Percentiles rank a stretch among this genome's conserved stretches.
These are phyloP conservation scores for Lactifluus echinatus DNA, from an alignment of 768 basidiomycete genomes.

Conservation along the genomic window DNA sequence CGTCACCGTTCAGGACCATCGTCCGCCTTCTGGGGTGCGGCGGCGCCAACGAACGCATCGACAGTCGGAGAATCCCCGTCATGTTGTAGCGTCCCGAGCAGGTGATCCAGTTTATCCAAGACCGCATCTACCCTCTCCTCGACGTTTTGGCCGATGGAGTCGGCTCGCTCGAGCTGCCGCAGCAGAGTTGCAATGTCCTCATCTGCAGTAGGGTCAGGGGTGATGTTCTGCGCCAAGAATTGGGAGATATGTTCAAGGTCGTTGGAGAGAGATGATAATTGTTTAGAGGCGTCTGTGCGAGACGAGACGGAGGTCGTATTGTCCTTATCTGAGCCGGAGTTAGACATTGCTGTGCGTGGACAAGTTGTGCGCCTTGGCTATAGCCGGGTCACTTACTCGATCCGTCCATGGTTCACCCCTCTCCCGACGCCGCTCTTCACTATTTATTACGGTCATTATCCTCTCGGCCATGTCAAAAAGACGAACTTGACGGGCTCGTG, in stretches of 20 bases:
- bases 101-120: slow-evolving; percentile 46
- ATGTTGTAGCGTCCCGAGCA: slow-evolving; percentile 40
- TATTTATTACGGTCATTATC: slow-evolving; percentile 8
- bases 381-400: not conserved
- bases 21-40: not conserved
- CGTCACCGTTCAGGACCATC: not conserved
- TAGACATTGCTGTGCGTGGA: not conserved
- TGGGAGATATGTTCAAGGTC: slow-evolving; percentile 31
- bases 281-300: not conserved
- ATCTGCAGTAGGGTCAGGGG: slow-evolving; percentile 29
- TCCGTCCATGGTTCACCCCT: slow-evolving; percentile 13
- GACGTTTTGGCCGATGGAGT: slow-evolving; percentile 50
- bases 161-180: slow-evolving; percentile 45
- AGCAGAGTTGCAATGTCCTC: slow-evolving; percentile 44
- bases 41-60: not conserved
- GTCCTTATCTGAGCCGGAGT: slow-evolving; percentile 1
- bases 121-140: slow-evolving; percentile 56
- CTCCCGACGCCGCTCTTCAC: slow-evolving; percentile 18
- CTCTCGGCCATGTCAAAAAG: slow-evolving; percentile 13
- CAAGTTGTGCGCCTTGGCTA: not conserved
- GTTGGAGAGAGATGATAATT: slow-evolving; percentile 24
- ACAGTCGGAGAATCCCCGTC: slow-evolving; percentile 8
- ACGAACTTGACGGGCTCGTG: slow-evolving; percentile 11
- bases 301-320: not conserved
- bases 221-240: slow-evolving; percentile 27